A percentile compares a stretch with the other conserved stretches of the same genome.
phyloP scores from a whole-genome alignment of 1,284 basidiomycete species.

The Leccinum cinnamomeum region DNA sequence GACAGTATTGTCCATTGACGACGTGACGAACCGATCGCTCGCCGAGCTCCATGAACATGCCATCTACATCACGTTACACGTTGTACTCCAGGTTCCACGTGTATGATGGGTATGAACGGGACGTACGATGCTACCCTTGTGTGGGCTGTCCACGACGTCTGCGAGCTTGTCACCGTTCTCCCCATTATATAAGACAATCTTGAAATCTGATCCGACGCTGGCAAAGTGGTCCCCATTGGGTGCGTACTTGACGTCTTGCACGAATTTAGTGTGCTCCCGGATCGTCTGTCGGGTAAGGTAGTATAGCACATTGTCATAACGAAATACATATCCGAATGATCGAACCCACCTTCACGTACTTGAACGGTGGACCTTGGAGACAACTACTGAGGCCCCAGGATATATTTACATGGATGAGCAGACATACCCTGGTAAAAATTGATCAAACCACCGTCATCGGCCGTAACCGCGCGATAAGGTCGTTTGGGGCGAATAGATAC shows the following conservation, averaged over 20 bases:
- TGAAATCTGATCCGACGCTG: conserved; percentile 90
- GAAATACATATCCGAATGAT: background rate
- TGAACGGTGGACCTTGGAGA: conserved; percentile 75
- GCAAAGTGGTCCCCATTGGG: conserved; percentile 83
- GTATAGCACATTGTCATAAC: background rate
- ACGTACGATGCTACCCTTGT: conserved; percentile 78
- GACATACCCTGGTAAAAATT: conserved; percentile 74
- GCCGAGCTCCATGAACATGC: conserved; percentile 78
- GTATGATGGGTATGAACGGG: background rate
- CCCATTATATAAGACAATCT: conserved; percentile 91
- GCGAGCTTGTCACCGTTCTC: conserved; percentile 80
- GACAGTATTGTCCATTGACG: conserved; percentile 86
- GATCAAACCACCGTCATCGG: conserved; percentile 81
- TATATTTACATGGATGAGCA: background rate
- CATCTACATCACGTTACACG: conserved; percentile 49
- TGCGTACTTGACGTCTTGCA: conserved; percentile 88
- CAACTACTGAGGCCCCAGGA: background rate
- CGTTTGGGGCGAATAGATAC: conserved; percentile 89
- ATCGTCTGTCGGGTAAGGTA: conserved; percentile 54
- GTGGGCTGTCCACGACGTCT: conserved; percentile 64
- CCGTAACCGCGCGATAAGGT: conserved; percentile 90
- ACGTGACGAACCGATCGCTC: conserved; percentile 73
- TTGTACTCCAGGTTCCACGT: background rate
- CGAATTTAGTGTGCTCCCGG: conserved; percentile 90
- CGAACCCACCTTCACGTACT: conserved; percentile 72